phyloP scores from a whole-genome alignment of 208 protist genomes.

The Leishmania lainsoni region DNA sequence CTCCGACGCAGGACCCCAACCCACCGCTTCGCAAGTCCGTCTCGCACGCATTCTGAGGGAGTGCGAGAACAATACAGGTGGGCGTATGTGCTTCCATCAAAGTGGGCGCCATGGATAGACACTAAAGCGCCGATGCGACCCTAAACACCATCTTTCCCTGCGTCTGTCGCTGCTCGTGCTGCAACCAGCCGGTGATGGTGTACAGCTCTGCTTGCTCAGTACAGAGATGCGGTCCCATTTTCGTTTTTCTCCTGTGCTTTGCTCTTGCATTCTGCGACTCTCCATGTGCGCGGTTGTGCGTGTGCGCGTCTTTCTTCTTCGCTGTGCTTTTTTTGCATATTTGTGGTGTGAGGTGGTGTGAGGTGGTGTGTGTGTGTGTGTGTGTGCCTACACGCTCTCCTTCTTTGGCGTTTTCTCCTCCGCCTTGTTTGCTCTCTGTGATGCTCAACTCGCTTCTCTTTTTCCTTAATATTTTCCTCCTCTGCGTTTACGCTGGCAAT shows the following conservation, averaged over 20 bases:
- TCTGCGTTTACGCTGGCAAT: neutral
- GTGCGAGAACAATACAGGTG: neutral
- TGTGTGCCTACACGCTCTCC: slow-evolving; percentile 2
- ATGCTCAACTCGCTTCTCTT: neutral
- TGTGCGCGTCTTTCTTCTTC: neutral
- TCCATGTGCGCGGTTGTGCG: neutral
- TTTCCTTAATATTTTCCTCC: neutral
- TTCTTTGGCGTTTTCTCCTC: neutral
- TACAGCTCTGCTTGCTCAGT: neutral
- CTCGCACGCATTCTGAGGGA: slow-evolving; percentile 36
- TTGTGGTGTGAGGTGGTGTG: neutral
- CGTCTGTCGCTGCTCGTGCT: neutral
- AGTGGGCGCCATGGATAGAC: neutral
- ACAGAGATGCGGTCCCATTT: neutral
- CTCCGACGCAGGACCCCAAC: slow-evolving; percentile 70
- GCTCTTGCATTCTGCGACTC: neutral
- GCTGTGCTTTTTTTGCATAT: neutral
- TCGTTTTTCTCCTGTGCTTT: neutral
- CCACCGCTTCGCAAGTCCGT: slow-evolving; percentile 75
- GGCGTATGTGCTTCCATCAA: neutral
- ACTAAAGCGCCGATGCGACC: neutral
- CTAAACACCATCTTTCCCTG: neutral
- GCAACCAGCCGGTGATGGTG: neutral
- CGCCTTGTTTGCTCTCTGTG: neutral
- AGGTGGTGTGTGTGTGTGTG: slow-evolving; percentile 1